These are phyloP conservation scores for Beauveria caledonica DNA, from an alignment of 2,329 filamentous ascomycete species.

Conservation along the genomic window DNA sequence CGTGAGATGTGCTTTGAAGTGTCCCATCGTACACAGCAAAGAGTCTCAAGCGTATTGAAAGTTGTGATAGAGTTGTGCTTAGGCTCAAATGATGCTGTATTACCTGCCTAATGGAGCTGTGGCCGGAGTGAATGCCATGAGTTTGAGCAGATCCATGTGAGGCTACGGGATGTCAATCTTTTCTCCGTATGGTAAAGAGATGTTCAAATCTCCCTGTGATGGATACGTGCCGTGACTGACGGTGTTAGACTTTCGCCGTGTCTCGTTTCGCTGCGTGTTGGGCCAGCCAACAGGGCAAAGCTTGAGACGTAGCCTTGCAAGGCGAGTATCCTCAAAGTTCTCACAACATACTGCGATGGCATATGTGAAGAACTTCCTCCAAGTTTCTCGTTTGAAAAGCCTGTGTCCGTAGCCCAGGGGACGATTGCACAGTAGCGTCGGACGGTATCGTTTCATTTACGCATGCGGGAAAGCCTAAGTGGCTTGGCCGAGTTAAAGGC, in stretches of 20 bases:
- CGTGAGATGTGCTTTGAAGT: not conserved
- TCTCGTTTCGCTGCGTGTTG: not conserved
- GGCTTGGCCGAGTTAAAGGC: not conserved
- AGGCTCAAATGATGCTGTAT: not conserved
- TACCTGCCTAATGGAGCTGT: conserved; percentile 6
- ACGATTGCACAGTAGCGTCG: not conserved
- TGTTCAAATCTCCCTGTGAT: not conserved
- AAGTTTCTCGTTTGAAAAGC: not conserved
- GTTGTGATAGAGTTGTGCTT: not conserved
- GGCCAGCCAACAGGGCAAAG: not conserved
- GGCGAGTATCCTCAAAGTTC: not conserved
- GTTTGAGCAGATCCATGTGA: not conserved
- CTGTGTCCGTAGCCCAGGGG: not conserved
- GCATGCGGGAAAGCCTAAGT: not conserved
- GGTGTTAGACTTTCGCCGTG: not conserved
- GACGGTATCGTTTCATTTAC: not conserved
- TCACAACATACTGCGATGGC: not conserved
- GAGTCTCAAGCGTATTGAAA: not conserved
- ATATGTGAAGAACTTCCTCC: not conserved
- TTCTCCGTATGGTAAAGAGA: not conserved
- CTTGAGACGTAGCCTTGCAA: not conserved
- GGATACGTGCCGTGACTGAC: no score
- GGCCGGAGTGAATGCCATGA: not conserved
- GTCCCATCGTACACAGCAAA: not conserved
- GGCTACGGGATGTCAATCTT: not conserved